Base-by-base conservation (phyloP, 805 yeast genomes). In the Metschnikowia gelsemii region DNA sequence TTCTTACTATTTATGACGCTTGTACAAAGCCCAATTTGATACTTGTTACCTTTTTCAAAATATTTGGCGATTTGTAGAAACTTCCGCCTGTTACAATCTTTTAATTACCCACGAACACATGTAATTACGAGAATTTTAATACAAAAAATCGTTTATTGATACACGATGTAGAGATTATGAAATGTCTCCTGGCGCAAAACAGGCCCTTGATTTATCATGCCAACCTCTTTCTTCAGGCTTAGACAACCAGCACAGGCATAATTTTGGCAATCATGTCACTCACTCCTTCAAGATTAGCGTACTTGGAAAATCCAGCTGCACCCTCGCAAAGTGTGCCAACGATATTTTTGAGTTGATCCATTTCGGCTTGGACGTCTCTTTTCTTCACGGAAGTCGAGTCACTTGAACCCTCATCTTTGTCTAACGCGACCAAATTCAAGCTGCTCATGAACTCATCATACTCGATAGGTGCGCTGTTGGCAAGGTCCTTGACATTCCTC, bases 271-370 rank as follows among this genome's bases (percentile, higher is more conserved):
- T 20, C 22, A 27, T 27, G 6, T 27, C 21, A 8, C 18, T 21
- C 34, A 29, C 35, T 6, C 7, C 23, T 17, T 37, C 35, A 18
- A 37, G 35, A 13, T 23, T 8, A 11, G 35, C 30, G n/a, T 16
- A 22, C 17, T 21, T 20, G 13, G 35, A 28, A 30, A 37, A 37
- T 6, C 19, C 40, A 3, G 6, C 20, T 13, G 40, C 40, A 11
- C 40, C 40, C 8, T 12, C 5, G 28, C 19, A 24, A n/a, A 36
- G 33, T 9, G 26, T 26, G 21, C 14, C 5, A 12, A 36, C 16
- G 4, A 36, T 27, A 14, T 36, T 12, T 12, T 6, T 21, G 5
- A 29, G 16, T 13, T 26, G 32, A 18, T 19, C 25, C 38, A 35
- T 18, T 20, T 35, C 32, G 6, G 8, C 36, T 11, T 3, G 13